Percentiles rank a stretch among this genome's conserved stretches.
phyloP scores from a whole-genome alignment of 805 yeast species.

The Candida tibetensis region DNA sequence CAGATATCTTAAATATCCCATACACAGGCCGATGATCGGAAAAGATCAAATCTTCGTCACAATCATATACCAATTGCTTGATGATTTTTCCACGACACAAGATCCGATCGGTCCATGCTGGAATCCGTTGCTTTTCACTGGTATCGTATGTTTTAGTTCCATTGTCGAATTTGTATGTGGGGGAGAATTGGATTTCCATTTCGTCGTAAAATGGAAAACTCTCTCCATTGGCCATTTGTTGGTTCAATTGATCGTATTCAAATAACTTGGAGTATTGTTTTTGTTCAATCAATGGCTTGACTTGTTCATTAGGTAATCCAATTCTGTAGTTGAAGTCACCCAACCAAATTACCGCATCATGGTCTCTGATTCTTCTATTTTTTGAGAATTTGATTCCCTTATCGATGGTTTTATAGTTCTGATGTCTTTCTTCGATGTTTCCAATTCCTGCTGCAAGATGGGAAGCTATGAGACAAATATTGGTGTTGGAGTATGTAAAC shows the following conservation, averaged over 20 bases:
- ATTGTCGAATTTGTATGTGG: constrained; percentile 90
- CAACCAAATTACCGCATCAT: constrained; percentile 86
- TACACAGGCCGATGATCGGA: constrained; percentile 93
- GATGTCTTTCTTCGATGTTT: constrained; percentile 77
- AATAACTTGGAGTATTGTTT: constrained; percentile 51
- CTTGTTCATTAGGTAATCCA: constrained; percentile 67
- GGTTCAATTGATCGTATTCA: constrained; percentile 73
- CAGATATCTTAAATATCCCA: constrained; percentile 62
- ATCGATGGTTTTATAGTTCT: constrained; percentile 76
- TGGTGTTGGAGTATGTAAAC: constrained; percentile 61
- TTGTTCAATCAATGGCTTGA: constrained; percentile 50
- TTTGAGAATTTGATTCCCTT: constrained; percentile 65
- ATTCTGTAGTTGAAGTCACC: constrained; percentile 94
- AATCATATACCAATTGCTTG: constrained; percentile 57
- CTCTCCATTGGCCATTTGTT: constrained; percentile 69
- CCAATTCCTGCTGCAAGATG: constrained; percentile 94
- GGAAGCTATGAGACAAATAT: constrained; percentile 74
- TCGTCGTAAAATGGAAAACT: constrained; percentile 81
- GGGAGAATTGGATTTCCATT: constrained; percentile 70
- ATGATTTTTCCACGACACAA: constrained; percentile 54
- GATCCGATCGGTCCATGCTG: constrained; percentile 95
- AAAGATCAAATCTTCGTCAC: constrained; percentile 54
- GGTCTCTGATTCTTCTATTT: constrained; percentile 63
- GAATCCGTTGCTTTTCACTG: constrained; percentile 88
- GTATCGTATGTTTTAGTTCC: constrained; percentile 80